A percentile compares a stretch with the other conserved stretches of the same genome.
Conservation (phyloP, 2,329 filamentous ascomycete species). For the Ophiostoma sp. region DNA sequence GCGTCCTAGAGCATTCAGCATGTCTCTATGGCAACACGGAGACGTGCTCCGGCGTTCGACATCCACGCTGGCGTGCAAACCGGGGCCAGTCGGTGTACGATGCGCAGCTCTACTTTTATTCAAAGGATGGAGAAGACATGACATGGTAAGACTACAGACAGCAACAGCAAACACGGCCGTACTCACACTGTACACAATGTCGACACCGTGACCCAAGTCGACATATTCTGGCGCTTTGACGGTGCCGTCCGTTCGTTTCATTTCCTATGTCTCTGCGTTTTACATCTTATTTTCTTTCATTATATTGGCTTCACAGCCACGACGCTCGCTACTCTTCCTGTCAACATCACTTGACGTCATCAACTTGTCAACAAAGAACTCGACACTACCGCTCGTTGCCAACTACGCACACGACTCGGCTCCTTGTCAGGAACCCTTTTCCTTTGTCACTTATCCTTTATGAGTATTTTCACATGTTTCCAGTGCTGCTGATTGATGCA, state of each 20-base stretch:
- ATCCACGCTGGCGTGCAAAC: conserved; percentile 13
- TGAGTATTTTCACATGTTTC: background rate
- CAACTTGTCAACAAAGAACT: background rate
- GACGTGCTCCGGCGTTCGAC: conserved; percentile 23
- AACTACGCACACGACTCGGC: background rate
- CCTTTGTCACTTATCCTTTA: background rate
- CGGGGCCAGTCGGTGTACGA: background rate
- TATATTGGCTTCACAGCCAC: background rate
- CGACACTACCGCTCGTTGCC: background rate
- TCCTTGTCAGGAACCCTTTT: background rate
- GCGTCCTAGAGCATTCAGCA: background rate
- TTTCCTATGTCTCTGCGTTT: background rate
- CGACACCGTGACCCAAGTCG: background rate
- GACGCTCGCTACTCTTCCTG: background rate
- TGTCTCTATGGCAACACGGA: conserved; percentile 25
- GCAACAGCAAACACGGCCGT: background rate
- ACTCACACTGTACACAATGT: background rate
- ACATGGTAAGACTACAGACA: background rate
- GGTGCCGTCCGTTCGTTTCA: background rate
- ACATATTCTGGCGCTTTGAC: background rate
- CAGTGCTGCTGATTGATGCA: background rate
- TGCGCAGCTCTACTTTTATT: background rate
- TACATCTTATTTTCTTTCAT: background rate
- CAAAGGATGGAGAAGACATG: background rate
- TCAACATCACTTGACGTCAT: background rate